A percentile compares a stretch with the other conserved stretches of the same genome.
Conservation (phyloP, 2,329 filamentous ascomycete genomes). For the Fusarium zealandicum region DNA sequence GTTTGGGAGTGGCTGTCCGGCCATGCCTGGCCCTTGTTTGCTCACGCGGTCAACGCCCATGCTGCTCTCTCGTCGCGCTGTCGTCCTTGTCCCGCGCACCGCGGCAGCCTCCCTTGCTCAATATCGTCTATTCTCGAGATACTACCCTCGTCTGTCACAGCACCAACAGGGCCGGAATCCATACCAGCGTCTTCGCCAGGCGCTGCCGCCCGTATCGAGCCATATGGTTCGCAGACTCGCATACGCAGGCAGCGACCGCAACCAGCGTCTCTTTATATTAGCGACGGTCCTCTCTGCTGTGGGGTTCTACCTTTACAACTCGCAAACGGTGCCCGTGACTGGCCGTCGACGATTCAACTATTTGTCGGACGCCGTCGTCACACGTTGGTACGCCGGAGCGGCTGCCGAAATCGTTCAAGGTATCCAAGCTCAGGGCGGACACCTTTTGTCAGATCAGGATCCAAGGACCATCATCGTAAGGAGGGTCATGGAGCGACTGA, state of each 20-base stretch:
- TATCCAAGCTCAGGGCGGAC: conserved; percentile 57
- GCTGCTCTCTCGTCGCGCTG: conserved; percentile 2
- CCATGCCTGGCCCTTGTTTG: conserved; percentile 36
- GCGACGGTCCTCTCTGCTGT: conserved; percentile 54
- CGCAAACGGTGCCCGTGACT: conserved; percentile 76
- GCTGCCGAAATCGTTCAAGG: conserved; percentile 57
- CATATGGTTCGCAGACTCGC: conserved; percentile 37
- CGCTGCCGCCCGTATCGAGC: conserved; percentile 45
- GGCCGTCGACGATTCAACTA: conserved; percentile 77
- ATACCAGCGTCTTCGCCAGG: conserved; percentile 41
- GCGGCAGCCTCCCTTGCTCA: conserved; percentile 3
- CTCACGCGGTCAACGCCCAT: conserved; percentile 13
- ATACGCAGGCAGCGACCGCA: conserved; percentile 41
- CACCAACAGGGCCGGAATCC: conserved; percentile 35
- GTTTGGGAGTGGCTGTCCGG: not conserved
- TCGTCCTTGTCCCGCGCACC: conserved; percentile 11
- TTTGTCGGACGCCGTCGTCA: conserved; percentile 64
- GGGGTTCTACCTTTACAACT: conserved; percentile 70
- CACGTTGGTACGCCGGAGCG: conserved; percentile 46
- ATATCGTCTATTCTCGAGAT: conserved; percentile 37
- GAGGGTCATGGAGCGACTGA: conserved; percentile 69
- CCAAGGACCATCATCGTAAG: conserved; percentile 63
- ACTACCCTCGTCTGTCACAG: conserved; percentile 22
- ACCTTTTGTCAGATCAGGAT: conserved; percentile 67
- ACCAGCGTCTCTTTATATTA: conserved; percentile 48